Evolutionary conservation across 2,329 filamentous ascomycete species (phyloP), one percentile per base, ranked within the genome.

Genomic region (Cladosporium sp.): DNA sequence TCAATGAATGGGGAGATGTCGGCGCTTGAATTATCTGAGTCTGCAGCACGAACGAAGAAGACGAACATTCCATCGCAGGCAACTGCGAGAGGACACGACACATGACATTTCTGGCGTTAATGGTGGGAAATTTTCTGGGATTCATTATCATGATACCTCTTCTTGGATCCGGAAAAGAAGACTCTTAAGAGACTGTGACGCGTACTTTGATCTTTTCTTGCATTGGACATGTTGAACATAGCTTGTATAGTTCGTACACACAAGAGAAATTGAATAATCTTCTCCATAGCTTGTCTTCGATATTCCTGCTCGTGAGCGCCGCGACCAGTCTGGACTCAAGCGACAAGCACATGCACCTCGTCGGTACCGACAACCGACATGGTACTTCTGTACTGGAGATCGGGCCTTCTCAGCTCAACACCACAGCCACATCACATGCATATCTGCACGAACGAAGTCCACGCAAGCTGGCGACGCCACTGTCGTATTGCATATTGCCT

Each of bases 1-100:
- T 58, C 14, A 26, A 43, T 16, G 63, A 59, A 56, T 65, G 63
- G 63, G 63, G 57, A 32, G 57, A 58, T 53, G 46, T 65, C 5
- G 63, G 63, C 6, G 63, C 63, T 26, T 65, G 54, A 59, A 25
- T 28, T 7, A 30, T 30, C 25, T 53, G n/a, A n/a, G n/a, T n/a
- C 7, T 26, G 26, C 7, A 6, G 23, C 26, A 53, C 49, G 49
- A 28, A 28, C 49, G 49, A 53, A 28, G 49, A 53, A 28, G 49
- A 53, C 26, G 26, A 53, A 53, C n/a, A 21, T 46, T 46, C 39
- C n/a, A 46, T 46, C 4, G 39, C n/a, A 46, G 21, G 34, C 30
- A 32, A 32, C 11, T 21, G 39, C 39, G 39, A 46, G 39, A 28
- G 4, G 39, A 46, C 39, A 46, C n/a, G 39, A 46, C 39, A 30